Evolutionary conservation across 2,329 filamentous ascomycete species (phyloP).

Genomic region (Colletotrichum lini): DNA sequence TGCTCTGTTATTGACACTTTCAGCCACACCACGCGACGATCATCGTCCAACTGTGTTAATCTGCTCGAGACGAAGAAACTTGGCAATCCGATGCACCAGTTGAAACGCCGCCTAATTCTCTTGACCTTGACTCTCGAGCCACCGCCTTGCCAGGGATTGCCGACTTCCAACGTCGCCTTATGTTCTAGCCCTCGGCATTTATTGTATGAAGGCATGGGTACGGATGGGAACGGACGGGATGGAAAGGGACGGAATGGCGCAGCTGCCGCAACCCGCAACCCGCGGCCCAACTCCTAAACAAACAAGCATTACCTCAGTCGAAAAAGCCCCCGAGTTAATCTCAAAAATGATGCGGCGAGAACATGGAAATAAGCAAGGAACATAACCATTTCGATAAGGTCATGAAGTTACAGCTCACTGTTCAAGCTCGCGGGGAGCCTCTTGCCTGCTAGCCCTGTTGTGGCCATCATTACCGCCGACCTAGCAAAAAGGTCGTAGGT

Average conservation of each 20-base stretch:
- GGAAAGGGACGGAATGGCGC: constrained; percentile 36
- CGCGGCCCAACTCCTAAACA: constrained; percentile 18
- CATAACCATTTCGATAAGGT: constrained; percentile 12
- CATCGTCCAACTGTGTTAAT: constrained; percentile 29
- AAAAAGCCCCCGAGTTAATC: not conserved
- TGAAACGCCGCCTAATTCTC: constrained; percentile 33
- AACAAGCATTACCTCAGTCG: constrained; percentile 19
- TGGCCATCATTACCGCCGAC: constrained; percentile 17
- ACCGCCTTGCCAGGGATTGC: constrained; percentile 9
- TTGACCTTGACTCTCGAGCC: not conserved
- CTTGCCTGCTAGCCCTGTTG: not conserved
- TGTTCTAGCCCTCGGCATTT: constrained; percentile 30
- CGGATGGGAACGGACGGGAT: constrained; percentile 31
- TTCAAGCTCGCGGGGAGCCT: not conserved
- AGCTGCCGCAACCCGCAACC: constrained; percentile 25
- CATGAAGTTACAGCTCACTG: constrained; percentile 22
- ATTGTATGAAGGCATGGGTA: constrained; percentile 16
- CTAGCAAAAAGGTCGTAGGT: not conserved
- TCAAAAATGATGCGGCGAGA: not conserved
- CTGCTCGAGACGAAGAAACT: constrained; percentile 34
- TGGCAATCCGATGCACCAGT: constrained; percentile 38
- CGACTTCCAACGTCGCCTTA: constrained; percentile 15
- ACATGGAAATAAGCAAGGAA: constrained; percentile 4
- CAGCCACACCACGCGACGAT: constrained; percentile 11
- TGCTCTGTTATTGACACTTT: constrained; percentile 9